Evolutionary conservation across 2,329 filamentous ascomycete genomes (phyloP), one percentile per base, ranked within the genome.

Genomic region (Pleomassaria siparia): DNA sequence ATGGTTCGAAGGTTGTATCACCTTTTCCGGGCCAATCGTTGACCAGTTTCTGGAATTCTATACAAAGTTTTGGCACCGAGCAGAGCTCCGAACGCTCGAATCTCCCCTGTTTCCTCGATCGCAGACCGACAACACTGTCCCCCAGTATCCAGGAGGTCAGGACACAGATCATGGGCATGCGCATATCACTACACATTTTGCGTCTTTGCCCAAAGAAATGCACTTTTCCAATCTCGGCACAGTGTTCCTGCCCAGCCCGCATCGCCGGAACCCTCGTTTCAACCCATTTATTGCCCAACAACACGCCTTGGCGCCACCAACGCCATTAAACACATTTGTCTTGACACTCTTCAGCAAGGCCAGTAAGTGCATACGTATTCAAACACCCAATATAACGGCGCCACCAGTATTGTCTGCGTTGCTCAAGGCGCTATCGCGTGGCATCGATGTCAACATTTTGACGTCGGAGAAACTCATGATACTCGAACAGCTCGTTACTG

Each of bases 1-100:
- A n/a, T 95, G 89, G 89, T 85, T 92, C 21, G 89, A 95, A 66
- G 87, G 86, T 0, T 89, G 85, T 46, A 73, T 92, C 3, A 82
- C 84, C 45, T 70, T 92, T 10, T 75, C 76, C 6, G 88, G 88
- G 0, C 74, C 77, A 0, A 75, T 86, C 0, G 82, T 90, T 0
- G 58, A 67, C 3, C 74, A 79, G n/a, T 79, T 94, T 30, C 55
- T 87, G 33, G 65, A 74, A 2, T 92, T 92, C 61, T 90, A 88
- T 70, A 64, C 74, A 8, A 66, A 72, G 1, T 86, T 89, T n/a
- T 94, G 89, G 89, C 79, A 74, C 9, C 70, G 60, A 16, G 46
- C 45, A 32, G 62, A 59, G 10, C 47, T 57, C 4, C 40, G 43
- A 4, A 46, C 47, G 18, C 32, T 21, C 22, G 36, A 32, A 21